Conservation (phyloP, 2,329 filamentous ascomycete species). For the Cladorrhinum sp. region DNA sequence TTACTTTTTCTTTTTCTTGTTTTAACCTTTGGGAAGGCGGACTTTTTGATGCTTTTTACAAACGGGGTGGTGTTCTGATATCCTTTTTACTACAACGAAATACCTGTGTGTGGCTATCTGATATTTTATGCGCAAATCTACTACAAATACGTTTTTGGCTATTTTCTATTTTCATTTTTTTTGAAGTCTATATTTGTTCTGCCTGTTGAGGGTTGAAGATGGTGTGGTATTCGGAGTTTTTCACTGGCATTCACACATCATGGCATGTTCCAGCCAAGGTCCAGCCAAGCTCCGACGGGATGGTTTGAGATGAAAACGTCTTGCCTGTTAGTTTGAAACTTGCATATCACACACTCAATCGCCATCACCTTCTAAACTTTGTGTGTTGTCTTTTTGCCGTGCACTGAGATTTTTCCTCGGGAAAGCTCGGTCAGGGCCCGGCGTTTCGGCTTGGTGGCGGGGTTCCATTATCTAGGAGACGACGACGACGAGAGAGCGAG, state of each 20-base stretch:
- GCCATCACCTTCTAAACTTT: no score
- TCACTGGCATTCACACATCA: not conserved
- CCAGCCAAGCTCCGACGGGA: not conserved
- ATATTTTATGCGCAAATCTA: not conserved
- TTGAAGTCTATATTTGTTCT: constrained; percentile 1
- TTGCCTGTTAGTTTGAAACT: not conserved
- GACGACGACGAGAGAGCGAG: not conserved
- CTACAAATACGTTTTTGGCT: constrained; percentile 5
- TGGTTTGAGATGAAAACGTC: not conserved
- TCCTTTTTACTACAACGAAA: not conserved
- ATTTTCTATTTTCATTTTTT: not conserved
- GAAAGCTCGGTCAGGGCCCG: not conserved
- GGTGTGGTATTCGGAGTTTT: not conserved
- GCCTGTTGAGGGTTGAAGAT: not conserved
- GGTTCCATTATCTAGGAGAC: not conserved
- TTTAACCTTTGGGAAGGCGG: not conserved
- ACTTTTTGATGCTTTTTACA: not conserved
- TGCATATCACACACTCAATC: no score
- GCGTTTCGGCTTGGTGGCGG: not conserved
- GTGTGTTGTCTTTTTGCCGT: no score
- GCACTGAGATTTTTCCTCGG: not conserved
- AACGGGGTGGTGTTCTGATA: not conserved
- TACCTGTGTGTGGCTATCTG: constrained; percentile 1
- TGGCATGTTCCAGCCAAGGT: no score
- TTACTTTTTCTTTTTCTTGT: not conserved